These are phyloP conservation scores for Suillus ampliporus DNA, from an alignment of 768 basidiomycete genomes.

Conservation along the genomic window DNA sequence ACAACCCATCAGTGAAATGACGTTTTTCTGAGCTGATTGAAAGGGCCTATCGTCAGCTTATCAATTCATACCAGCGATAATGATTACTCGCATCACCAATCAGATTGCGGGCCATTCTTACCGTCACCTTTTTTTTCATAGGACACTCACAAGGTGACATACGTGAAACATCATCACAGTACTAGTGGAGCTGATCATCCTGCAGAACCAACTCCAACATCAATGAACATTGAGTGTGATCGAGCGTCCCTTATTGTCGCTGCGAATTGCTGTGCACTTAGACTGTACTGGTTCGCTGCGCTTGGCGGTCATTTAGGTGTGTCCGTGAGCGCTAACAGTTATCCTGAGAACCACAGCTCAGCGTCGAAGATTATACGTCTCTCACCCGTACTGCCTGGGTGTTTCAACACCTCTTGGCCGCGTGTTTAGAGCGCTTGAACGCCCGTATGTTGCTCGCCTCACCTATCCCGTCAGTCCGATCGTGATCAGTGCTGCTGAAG, in stretches of 20 bases:
- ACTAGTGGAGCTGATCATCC: background rate
- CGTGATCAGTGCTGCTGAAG: background rate
- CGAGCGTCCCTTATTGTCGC: background rate
- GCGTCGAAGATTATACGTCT: background rate
- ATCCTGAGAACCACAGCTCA: background rate
- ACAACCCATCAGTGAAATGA: background rate
- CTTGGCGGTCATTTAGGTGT: background rate
- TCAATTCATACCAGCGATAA: background rate
- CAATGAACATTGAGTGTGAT: background rate
- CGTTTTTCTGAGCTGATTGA: background rate
- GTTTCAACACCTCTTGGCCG: background rate
- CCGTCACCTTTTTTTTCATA: background rate
- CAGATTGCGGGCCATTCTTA: background rate
- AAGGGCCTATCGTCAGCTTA: background rate
- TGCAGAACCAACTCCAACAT: too few relatives aligned
- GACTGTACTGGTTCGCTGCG: background rate
- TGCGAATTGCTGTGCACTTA: background rate
- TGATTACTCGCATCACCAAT: background rate
- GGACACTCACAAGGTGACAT: background rate
- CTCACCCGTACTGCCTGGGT: background rate
- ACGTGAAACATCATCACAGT: background rate
- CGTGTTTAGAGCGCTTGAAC: constrained; percentile 3
- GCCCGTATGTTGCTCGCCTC: background rate
- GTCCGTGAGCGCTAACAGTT: background rate
- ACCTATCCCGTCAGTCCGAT: background rate